Conservation (phyloP, 176 grass and related monocot genomes). For the Triticum monococcum region DNA sequence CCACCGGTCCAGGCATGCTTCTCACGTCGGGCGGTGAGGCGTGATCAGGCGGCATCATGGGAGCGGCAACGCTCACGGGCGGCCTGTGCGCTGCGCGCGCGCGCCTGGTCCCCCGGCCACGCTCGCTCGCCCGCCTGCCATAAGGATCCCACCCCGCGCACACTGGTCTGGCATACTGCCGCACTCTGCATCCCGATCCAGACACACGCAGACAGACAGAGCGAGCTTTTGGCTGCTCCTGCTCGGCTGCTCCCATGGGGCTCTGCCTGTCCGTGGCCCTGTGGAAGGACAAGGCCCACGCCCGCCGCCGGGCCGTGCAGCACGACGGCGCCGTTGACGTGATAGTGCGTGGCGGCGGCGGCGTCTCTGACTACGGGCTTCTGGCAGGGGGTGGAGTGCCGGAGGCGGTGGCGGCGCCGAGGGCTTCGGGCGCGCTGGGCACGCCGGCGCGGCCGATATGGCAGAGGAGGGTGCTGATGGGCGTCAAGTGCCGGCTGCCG, state of each 20-base stretch:
- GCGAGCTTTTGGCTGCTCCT: not conserved
- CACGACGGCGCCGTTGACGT: not conserved
- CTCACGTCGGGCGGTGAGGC: slow-evolving; percentile 17
- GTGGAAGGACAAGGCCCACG: slow-evolving; percentile 41
- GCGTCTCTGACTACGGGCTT: not conserved
- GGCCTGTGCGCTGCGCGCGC: not conserved
- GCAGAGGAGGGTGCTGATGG: slow-evolving; percentile 50
- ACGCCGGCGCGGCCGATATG: slow-evolving; percentile 42
- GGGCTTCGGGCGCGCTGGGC: not conserved
- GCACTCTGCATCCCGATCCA: slow-evolving; percentile 13
- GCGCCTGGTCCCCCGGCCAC: not conserved
- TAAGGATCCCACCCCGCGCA: slow-evolving; percentile 28
- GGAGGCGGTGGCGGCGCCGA: not conserved
- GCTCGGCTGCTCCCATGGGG: slow-evolving; percentile 29
- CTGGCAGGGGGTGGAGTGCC: not conserved
- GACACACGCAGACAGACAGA: not conserved
- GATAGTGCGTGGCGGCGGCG: not conserved
- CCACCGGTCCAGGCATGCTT: slow-evolving; percentile 2
- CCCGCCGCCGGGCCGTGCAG: not conserved
- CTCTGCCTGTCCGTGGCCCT: slow-evolving; percentile 40
- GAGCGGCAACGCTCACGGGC: slow-evolving; percentile 27
- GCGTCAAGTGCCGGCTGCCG: slow-evolving; percentile 44
- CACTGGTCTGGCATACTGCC: not conserved
- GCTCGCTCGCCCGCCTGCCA: not conserved
- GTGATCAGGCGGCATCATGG: slow-evolving; percentile 20